Evolutionary conservation across 305 asterid species (phyloP).

Genomic region (Fraxinus paxiana): DNA sequence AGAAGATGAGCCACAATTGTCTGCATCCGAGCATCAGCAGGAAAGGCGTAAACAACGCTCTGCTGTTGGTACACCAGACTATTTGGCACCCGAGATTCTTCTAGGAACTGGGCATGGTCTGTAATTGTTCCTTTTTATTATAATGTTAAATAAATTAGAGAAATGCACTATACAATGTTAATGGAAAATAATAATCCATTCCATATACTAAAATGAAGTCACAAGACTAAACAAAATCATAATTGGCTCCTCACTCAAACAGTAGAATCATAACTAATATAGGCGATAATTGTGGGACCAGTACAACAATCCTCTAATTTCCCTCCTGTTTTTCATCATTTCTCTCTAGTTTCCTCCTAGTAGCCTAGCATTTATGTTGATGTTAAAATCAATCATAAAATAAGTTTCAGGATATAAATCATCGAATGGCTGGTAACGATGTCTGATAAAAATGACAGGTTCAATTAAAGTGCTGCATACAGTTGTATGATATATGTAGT

Average conservation of each 20-base stretch:
- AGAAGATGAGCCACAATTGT: constrained; percentile 74
- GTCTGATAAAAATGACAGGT: background rate
- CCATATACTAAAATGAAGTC: background rate
- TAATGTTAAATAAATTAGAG: constrained; percentile 3
- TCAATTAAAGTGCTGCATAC: background rate
- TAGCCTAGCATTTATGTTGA: background rate
- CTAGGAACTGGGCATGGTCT: constrained; percentile 99
- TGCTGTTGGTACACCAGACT: constrained; percentile 99
- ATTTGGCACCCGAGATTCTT: constrained; percentile 99
- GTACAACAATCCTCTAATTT: background rate
- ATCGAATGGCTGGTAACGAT: background rate
- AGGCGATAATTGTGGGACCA: background rate
- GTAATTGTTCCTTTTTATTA: constrained; percentile 30
- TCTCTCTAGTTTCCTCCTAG: background rate
- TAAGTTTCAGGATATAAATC: background rate
- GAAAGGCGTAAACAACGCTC: constrained; percentile 90
- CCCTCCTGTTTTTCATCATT: background rate
- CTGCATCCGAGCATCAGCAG: constrained; percentile 64
- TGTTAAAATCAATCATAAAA: background rate
- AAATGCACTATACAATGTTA: background rate
- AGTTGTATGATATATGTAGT: background rate
- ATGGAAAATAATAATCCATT: background rate
- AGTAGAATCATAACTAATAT: background rate
- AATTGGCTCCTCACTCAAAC: background rate
- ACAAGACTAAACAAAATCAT: background rate